Evolutionary conservation across 495 filamentous ascomycete species (phyloP).

Genomic region (Penicillium alfredii): DNA sequence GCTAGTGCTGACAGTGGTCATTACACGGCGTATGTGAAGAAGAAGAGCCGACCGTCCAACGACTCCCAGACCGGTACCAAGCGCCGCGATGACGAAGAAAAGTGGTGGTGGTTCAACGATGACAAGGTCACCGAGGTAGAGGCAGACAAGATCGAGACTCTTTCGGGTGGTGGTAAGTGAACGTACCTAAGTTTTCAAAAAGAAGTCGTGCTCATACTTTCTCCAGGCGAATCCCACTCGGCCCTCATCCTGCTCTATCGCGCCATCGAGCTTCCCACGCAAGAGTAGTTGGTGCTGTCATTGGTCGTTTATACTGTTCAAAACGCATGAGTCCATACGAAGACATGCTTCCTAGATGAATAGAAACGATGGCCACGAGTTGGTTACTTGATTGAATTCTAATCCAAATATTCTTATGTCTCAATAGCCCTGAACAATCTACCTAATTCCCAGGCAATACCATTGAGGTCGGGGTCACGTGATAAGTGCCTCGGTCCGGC

Average conservation of each 20-base stretch:
- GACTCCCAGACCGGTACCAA: conserved; percentile 60
- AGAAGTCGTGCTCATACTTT: conserved; percentile 13
- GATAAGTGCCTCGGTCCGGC: conserved; percentile 10
- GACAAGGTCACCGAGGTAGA: conserved; percentile 95
- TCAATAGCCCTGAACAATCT: no score
- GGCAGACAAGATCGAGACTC: conserved; percentile 79
- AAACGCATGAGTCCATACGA: conserved; percentile 1
- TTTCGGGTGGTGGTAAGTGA: conserved; percentile 77
- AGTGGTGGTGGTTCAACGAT: conserved; percentile 99
- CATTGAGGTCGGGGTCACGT: conserved; percentile 13
- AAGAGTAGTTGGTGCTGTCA: conserved; percentile 34
- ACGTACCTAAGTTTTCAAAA: not conserved
- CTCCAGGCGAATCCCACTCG: conserved; percentile 78
- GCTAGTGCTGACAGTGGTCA: conserved; percentile 95
- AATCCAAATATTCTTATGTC: no score
- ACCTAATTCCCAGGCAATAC: no score
- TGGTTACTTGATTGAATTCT: conserved; percentile 7
- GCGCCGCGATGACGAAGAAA: conserved; percentile 73
- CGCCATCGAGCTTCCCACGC: conserved; percentile 62
- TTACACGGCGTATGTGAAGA: conserved; percentile 97
- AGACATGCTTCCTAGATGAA: conserved; percentile 21
- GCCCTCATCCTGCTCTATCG: conserved; percentile 89
- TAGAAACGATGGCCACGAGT: conserved; percentile 25
- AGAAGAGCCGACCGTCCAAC: conserved; percentile 52
- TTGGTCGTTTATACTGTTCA: conserved; percentile 3